Conservation (phyloP, 441 rosid species). For the Croton setiger region DNA sequence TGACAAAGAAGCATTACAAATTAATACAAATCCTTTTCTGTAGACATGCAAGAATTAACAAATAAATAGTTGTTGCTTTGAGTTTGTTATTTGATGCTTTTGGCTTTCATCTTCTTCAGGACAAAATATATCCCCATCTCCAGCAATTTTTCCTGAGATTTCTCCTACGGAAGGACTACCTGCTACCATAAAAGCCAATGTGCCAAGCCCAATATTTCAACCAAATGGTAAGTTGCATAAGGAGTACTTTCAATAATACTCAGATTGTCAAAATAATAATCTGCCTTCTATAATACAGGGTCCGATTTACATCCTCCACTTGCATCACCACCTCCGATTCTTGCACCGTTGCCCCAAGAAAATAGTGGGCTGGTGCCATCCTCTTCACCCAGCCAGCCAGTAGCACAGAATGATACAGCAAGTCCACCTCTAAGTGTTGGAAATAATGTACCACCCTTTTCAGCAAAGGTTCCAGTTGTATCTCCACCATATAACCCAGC, state of each 20-base stretch:
- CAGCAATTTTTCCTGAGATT: slow-evolving; percentile 25
- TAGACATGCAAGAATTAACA: not conserved
- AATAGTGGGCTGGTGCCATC: slow-evolving; percentile 39
- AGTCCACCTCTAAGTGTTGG: slow-evolving; percentile 28
- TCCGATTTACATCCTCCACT: slow-evolving; percentile 33
- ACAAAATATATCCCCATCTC: slow-evolving; percentile 32
- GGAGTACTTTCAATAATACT: slow-evolving; percentile 12
- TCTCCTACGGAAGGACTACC: slow-evolving; percentile 33
- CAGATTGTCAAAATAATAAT: slow-evolving; percentile 9
- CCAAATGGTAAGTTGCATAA: slow-evolving; percentile 38
- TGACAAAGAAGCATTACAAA: not conserved
- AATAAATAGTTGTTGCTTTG: slow-evolving; percentile 5
- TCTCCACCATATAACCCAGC: slow-evolving; percentile 28
- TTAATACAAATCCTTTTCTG: not conserved
- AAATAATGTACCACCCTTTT: slow-evolving; percentile 26
- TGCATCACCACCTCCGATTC: slow-evolving; percentile 34
- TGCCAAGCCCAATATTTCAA: slow-evolving; percentile 32
- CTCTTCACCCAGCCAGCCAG: slow-evolving; percentile 29
- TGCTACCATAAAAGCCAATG: slow-evolving; percentile 25
- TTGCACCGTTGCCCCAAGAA: slow-evolving; percentile 37
- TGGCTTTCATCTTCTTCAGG: slow-evolving; percentile 26
- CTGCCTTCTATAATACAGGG: slow-evolving; percentile 36
- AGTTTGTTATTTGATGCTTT: slow-evolving; percentile 2
- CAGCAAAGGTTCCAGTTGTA: slow-evolving; percentile 28
- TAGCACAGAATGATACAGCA: slow-evolving; percentile 32